Conservation (phyloP, 192 early-diverging fungal genomes). For the Coemansia sp. region DNA sequence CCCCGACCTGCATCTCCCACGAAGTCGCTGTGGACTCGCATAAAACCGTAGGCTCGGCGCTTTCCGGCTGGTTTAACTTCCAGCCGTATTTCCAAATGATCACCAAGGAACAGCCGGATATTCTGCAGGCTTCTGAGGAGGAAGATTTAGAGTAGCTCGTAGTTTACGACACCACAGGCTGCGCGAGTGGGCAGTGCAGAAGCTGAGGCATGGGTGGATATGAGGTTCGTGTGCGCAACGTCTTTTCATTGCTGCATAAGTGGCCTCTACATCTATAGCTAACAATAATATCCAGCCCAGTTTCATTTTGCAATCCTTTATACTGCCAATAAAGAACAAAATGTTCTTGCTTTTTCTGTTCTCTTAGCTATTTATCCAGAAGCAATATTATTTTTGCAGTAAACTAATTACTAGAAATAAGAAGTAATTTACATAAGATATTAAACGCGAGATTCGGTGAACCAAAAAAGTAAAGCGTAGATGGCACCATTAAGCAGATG, state of each 20-base stretch:
- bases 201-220: conserved; percentile 40
- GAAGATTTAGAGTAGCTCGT: conserved; percentile 37
- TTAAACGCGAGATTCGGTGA: conserved; percentile 20
- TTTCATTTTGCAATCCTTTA: background rate
- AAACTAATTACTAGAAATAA: too few relatives aligned
- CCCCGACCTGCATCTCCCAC: conserved; percentile 23
- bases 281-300: background rate
- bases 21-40: conserved; percentile 32
- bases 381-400: too few relatives aligned
- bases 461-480: conserved; percentile 40
- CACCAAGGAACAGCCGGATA: conserved; percentile 42
- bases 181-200: conserved; percentile 42
- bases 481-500: conserved; percentile 39
- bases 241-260: conserved; percentile 42
- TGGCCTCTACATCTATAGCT: conserved; percentile 1
- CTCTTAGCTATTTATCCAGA: too few relatives aligned
- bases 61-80: conserved; percentile 53
- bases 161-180: conserved; percentile 39
- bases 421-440: too few relatives aligned
- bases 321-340: background rate
- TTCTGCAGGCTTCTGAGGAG: conserved; percentile 32
- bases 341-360: background rate
- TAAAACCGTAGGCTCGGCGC: conserved; percentile 28
- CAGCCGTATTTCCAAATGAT: conserved; percentile 50
- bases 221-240: conserved; percentile 42